These are phyloP conservation scores for Dendrobium catenatum DNA, from an alignment of 106 monocot species.

Conservation along the genomic window DNA sequence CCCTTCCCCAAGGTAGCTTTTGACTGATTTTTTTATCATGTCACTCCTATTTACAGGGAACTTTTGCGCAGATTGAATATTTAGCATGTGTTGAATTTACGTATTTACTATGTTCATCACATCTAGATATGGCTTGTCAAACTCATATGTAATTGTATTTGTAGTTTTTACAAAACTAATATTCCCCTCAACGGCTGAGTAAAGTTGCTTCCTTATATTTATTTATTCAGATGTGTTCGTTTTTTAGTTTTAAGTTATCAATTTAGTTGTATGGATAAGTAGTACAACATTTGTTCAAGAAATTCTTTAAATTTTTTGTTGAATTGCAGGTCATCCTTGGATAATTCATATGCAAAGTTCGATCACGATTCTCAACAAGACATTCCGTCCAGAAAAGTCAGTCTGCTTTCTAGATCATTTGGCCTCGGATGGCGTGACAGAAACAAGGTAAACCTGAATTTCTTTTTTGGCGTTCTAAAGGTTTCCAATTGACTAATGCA, in stretches of 20 bases:
- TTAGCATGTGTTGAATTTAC: background rate
- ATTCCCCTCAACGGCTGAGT: background rate
- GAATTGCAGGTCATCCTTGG: constrained; percentile 24
- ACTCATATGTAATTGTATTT: background rate
- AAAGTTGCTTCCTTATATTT: background rate
- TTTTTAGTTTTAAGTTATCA: background rate
- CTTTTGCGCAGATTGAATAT: background rate
- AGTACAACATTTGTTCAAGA: background rate
- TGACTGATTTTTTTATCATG: background rate
- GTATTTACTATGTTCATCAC: background rate
- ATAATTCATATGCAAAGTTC: constrained; percentile 13
- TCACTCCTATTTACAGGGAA: background rate
- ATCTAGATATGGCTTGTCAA: background rate
- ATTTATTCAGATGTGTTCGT: background rate
- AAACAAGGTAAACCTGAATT: constrained; percentile 49
- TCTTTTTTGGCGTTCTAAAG: background rate
- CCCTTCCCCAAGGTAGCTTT: constrained; percentile 41
- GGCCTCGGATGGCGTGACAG: constrained; percentile 81
- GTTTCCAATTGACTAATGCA: background rate
- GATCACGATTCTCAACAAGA: constrained; percentile 47
- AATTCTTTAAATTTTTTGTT: background rate
- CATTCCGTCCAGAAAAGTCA: constrained; percentile 47
- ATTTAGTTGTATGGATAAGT: background rate
- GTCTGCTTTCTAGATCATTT: constrained; percentile 85
- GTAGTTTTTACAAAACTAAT: background rate